phyloP scores from a whole-genome alignment of 2,329 filamentous ascomycete genomes.

The Monilinia polystroma region DNA sequence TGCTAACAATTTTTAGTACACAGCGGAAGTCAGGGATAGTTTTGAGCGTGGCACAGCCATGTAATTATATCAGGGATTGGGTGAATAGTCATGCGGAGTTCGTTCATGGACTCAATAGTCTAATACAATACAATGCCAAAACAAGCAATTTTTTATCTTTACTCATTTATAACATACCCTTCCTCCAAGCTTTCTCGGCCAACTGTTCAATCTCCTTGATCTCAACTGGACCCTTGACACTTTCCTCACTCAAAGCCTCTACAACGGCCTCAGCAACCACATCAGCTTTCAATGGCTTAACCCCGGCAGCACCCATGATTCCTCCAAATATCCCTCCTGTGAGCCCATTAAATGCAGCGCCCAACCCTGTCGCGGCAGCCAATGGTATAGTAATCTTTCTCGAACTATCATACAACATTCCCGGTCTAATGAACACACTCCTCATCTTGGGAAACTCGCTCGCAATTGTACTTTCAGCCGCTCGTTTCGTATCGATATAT shows the following conservation, averaged over 20 bases:
- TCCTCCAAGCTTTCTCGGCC: constrained; percentile 82
- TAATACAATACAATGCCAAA: constrained; percentile 31
- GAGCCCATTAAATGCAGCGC: constrained; percentile 72
- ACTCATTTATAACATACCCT: constrained; percentile 71
- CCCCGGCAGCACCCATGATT: constrained; percentile 77
- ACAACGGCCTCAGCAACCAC: constrained; percentile 85
- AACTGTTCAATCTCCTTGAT: constrained; percentile 77
- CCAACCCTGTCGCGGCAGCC: constrained; percentile 72
- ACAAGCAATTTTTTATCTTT: constrained; percentile 26
- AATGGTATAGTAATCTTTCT: constrained; percentile 81
- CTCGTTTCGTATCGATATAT: constrained; percentile 89
- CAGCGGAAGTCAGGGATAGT: constrained; percentile 91
- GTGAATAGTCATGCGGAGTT: constrained; percentile 23
- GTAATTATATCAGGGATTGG: constrained; percentile 44
- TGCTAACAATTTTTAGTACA: constrained; percentile 59
- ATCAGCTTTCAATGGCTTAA: constrained; percentile 86
- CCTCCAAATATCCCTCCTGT: constrained; percentile 73
- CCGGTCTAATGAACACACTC: constrained; percentile 77
- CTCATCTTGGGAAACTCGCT: constrained; percentile 73
- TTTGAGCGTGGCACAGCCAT: constrained; percentile 98
- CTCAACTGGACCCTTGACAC: constrained; percentile 72
- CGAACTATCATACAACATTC: constrained; percentile 85
- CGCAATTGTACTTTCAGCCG: constrained; percentile 77
- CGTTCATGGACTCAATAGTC: constrained; percentile 20
- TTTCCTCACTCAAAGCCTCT: constrained; percentile 76